Evolutionary conservation across 805 yeast genomes (phyloP), one percentile per base, ranked within the genome.

Genomic region (Yarrowia divulgata): DNA sequence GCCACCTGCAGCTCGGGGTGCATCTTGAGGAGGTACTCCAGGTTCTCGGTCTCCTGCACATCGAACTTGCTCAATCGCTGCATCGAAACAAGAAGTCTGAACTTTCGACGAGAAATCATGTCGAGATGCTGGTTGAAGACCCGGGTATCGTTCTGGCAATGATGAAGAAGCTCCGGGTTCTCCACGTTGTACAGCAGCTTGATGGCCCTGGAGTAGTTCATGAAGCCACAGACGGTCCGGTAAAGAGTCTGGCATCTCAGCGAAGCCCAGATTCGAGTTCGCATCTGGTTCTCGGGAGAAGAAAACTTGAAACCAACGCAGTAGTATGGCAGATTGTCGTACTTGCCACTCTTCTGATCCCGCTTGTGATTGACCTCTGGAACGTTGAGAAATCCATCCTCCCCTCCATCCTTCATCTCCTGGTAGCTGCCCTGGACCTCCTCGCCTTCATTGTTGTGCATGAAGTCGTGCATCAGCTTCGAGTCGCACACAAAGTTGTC

Each of bases 211-310:
- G 85, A 81, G 75, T 92, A 92, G 75, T 91, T 91, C 85, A 85
- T 85, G 75, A 93, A 91, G 0, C 97, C 97, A 0, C 93, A 86
- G 2, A 91, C 82, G 0, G 97, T 92, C 48, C 97, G 81, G 75
- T 88, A 93, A 68, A 92, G 80, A 0, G 97, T 92, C 75, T 92
- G 97, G 1, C 91, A 85, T 74, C 97, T 82, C 68, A 90, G 79
- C 0, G 97, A 90, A 0, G 97, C 90, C 97, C 97, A 92, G 1
- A 91, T 83, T 74, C 97, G 82, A 0, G 97, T 91, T 76, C 96
- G 80, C 71, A 89, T 75, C 2, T 86, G 83, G 72, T 84, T 86
- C 69, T 87, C 88, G 0, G 90, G 88, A 2, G 86, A 82, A 1
- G 92, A 84, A 32, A 85, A 81, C 71, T 87, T 88, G 78, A 89